A percentile compares a stretch with the other conserved stretches of the same genome.
phyloP scores from a whole-genome alignment of 306 rosid genomes.

The Datisca glomerata region DNA sequence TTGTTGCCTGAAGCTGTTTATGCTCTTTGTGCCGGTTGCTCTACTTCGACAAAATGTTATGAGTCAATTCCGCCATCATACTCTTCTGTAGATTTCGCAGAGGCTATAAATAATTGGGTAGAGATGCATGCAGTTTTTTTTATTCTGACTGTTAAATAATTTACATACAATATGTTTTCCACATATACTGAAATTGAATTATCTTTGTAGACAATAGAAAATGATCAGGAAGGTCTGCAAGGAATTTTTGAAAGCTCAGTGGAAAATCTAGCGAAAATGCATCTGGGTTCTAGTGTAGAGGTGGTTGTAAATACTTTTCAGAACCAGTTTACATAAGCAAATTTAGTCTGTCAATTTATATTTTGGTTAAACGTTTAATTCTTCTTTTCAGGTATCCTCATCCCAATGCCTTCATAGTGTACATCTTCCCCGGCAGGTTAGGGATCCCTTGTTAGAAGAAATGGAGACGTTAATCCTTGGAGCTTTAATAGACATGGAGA shows the following conservation, averaged over 20 bases:
- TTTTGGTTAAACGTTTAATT: slow-evolving; percentile 9
- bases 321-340: slow-evolving; percentile 2
- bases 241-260: slow-evolving; percentile 63
- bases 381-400: slow-evolving; percentile 38
- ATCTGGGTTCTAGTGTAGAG: slow-evolving; percentile 40
- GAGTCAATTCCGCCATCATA: slow-evolving; percentile 22
- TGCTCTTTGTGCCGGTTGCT: slow-evolving; percentile 74
- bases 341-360: not conserved
- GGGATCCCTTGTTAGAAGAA: slow-evolving; percentile 59
- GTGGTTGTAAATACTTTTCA: slow-evolving; percentile 35
- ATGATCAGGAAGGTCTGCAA: slow-evolving; percentile 30
- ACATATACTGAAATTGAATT: slow-evolving; percentile 19
- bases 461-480: slow-evolving; percentile 58
- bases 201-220: slow-evolving; percentile 45
- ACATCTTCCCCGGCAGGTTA: slow-evolving; percentile 50
- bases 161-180: too few species aligned
- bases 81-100: slow-evolving; percentile 26
- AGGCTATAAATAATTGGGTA: slow-evolving; percentile 27
- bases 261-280: slow-evolving; percentile 53
- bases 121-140: slow-evolving; percentile 37
- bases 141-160: too few species aligned
- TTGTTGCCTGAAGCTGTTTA: slow-evolving; percentile 65
- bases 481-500: slow-evolving; percentile 40
- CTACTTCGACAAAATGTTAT: slow-evolving; percentile 35
- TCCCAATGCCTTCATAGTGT: slow-evolving; percentile 26